Conservation (phyloP, 73 alveolate genomes). For the Uronychia binucleata region DNA sequence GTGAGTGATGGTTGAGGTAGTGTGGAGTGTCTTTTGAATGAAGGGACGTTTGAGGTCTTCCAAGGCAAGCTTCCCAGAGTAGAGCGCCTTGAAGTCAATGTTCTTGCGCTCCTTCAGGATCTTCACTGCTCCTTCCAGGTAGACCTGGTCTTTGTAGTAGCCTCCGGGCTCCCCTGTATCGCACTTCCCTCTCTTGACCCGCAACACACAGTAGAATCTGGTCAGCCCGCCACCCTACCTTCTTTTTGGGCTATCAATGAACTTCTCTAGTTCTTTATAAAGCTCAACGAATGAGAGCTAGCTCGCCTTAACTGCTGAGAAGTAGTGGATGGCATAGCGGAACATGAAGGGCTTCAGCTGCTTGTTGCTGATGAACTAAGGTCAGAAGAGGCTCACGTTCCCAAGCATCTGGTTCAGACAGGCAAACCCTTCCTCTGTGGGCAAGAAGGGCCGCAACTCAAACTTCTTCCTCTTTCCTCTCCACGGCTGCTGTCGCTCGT, state of each 20-base stretch:
- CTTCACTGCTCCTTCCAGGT: conserved; percentile 62
- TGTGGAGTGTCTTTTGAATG: conserved; percentile 14
- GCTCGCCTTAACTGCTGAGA: conserved; percentile 69
- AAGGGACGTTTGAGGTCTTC: conserved; percentile 52
- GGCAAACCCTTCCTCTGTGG: conserved; percentile 88
- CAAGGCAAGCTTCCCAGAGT: conserved; percentile 56
- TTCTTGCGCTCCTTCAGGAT: conserved; percentile 43
- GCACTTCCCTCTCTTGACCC: conserved; percentile 67
- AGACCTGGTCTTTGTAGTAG: conserved; percentile 60
- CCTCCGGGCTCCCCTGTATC: conserved; percentile 71
- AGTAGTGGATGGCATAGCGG: conserved; percentile 79
- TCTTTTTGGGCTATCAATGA: conserved; percentile 54
- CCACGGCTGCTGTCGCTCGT: conserved; percentile 78
- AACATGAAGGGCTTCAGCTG: conserved; percentile 63
- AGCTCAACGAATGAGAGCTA: conserved; percentile 72
- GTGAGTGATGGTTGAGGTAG: not conserved
- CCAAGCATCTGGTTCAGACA: conserved; percentile 62
- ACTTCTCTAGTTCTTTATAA: conserved; percentile 69
- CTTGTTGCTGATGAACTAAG: not conserved
- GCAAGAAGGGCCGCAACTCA: conserved; percentile 66
- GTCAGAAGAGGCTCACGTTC: conserved; percentile 29
- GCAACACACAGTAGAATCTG: conserved; percentile 45
- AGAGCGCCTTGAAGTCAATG: conserved; percentile 25
- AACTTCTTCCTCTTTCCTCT: conserved; percentile 71
- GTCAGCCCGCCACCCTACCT: not conserved